These are phyloP conservation scores for Sclerospora graminicola DNA, from an alignment of 352 stramenopile genomes.

Conservation along the genomic window DNA sequence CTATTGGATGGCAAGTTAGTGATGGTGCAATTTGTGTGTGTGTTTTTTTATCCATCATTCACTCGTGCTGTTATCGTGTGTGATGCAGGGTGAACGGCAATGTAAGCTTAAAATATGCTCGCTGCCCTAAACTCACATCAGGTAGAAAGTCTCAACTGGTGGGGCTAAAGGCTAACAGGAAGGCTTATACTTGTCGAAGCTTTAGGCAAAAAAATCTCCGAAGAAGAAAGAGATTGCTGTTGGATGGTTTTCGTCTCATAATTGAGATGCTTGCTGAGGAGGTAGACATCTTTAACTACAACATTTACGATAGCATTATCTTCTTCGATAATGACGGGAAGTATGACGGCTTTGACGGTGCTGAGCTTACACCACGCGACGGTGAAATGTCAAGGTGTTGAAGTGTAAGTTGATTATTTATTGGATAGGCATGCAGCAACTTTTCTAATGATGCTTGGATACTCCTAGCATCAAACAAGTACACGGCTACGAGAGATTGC, in stretches of 20 bases:
- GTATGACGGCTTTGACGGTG: slow-evolving; percentile 91
- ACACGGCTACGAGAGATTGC: slow-evolving; percentile 89
- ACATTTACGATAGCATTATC: slow-evolving; percentile 98
- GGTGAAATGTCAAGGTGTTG: slow-evolving; percentile 72
- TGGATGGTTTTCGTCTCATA: slow-evolving; percentile 96
- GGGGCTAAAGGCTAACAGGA: background rate
- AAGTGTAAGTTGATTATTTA: slow-evolving; percentile 38
- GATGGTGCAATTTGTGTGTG: background rate
- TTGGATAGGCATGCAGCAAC: too few species aligned
- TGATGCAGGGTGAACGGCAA: slow-evolving; percentile 91
- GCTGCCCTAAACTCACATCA: slow-evolving; percentile 84
- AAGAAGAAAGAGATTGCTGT: slow-evolving; percentile 86
- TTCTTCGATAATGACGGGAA: slow-evolving; percentile 85
- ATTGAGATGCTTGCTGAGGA: slow-evolving; percentile 93
- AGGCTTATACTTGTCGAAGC: background rate
- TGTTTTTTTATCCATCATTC: background rate
- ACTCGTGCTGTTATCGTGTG: slow-evolving; percentile 2
- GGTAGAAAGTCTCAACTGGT: slow-evolving; percentile 17
- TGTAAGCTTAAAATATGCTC: slow-evolving; percentile 97
- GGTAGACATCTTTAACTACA: slow-evolving; percentile 71
- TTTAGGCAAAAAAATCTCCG: slow-evolving; percentile 71
- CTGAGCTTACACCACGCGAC: slow-evolving; percentile 89
- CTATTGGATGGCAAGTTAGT: too few species aligned
- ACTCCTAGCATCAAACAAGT: slow-evolving; percentile 81
- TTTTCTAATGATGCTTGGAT: too few species aligned